Percentiles rank a stretch among this genome's conserved stretches.
Evolutionary conservation across 352 stramenopile genomes (phyloP).

Genomic region (Phytopythium boreale): DNA sequence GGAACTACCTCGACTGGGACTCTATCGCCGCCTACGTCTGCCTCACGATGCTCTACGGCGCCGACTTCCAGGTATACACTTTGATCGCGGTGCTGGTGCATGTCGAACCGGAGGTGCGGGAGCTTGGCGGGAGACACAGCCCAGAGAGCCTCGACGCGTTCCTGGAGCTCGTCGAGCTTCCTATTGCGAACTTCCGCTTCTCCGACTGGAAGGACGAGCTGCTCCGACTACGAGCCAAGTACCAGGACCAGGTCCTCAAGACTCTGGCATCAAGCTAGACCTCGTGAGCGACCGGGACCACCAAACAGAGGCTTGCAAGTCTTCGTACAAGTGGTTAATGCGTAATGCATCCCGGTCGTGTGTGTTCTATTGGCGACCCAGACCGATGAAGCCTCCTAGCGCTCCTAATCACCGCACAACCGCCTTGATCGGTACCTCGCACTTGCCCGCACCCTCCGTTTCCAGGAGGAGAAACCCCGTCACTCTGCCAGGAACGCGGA

Average conservation of each 20-base stretch:
- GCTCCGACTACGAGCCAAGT: constrained; percentile 41
- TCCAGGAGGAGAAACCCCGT: constrained; percentile 41
- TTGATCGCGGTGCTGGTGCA: constrained; percentile 47
- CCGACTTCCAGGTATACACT: constrained; percentile 62
- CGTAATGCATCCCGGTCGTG: neutral
- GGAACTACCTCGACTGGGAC: constrained; percentile 72
- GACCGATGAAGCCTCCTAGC: neutral
- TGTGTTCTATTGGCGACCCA: neutral
- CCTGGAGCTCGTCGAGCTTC: constrained; percentile 28
- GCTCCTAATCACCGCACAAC: constrained; percentile 31
- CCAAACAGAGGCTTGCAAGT: no score
- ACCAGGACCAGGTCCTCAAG: constrained; percentile 34
- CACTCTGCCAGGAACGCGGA: constrained; percentile 47
- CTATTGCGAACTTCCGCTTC: constrained; percentile 51
- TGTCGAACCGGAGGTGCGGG: constrained; percentile 36
- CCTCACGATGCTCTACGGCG: constrained; percentile 50
- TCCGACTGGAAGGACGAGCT: constrained; percentile 33
- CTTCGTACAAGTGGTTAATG: no score
- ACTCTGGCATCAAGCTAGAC: constrained; percentile 11
- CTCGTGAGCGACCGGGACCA: neutral
- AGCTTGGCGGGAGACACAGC: constrained; percentile 22
- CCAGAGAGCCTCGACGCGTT: constrained; percentile 27
- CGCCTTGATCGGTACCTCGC: constrained; percentile 47
- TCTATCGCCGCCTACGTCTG: constrained; percentile 50
- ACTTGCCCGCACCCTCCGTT: constrained; percentile 46